Evolutionary conservation across 2,329 filamentous ascomycete species (phyloP).

Genomic region (Drechmeria coniospora): DNA sequence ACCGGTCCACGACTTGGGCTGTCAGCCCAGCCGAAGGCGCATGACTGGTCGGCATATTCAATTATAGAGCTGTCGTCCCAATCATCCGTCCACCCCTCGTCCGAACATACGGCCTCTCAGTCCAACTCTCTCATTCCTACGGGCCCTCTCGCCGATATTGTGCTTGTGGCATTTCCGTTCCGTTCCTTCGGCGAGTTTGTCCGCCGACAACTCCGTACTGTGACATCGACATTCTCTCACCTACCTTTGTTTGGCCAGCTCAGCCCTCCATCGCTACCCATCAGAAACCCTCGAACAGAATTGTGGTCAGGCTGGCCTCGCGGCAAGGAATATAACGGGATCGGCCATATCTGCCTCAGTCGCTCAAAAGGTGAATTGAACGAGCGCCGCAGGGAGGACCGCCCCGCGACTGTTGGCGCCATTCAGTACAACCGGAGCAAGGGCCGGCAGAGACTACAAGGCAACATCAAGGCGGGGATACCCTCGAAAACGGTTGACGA

Average conservation of each 20-base stretch:
- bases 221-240: too few species aligned
- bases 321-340: too few species aligned
- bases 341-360: too few species aligned
- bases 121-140: conserved; percentile 9
- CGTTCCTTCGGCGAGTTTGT: conserved; percentile 3
- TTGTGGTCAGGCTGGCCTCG: too few species aligned
- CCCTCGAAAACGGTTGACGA: conserved; percentile 2
- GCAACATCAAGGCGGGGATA: conserved; percentile 1
- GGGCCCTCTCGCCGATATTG: conserved; percentile 3
- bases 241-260: too few species aligned
- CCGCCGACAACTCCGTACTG: too few species aligned
- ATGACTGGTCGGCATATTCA: conserved; percentile 2
- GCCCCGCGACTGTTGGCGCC: too few species aligned
- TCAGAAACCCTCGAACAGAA: too few species aligned
- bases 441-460: background rate
- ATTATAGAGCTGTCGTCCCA: conserved; percentile 9
- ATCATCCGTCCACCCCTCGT: background rate
- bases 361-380: too few species aligned
- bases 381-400: too few species aligned
- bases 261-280: too few species aligned
- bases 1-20: conserved; percentile 4
- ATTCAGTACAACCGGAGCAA: too few species aligned
- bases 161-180: conserved; percentile 4
- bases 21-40: conserved; percentile 3
- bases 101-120: background rate